Evolutionary conservation across 1,284 basidiomycete genomes (phyloP).

Genomic region (Pseudozyma hubeiensis): DNA sequence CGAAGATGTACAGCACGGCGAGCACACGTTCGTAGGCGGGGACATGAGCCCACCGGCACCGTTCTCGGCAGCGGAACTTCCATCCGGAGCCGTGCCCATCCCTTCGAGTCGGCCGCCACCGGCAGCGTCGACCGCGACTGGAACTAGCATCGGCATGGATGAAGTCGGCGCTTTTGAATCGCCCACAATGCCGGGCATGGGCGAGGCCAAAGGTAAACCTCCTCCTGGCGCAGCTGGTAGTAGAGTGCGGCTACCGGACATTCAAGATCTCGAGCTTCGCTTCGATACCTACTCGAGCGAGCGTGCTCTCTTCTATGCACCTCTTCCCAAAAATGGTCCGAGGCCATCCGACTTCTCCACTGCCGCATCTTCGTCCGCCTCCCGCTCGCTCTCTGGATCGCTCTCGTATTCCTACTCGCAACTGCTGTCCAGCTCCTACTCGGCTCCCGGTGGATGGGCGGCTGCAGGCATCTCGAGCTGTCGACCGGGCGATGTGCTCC

Average conservation of each 20-base stretch:
- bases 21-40: neutral
- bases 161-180: neutral
- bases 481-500: slow-evolving; percentile 39
- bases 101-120: slow-evolving; percentile 1
- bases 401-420: slow-evolving; percentile 43
- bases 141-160: neutral
- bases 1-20: neutral
- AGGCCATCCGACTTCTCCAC: slow-evolving; percentile 30
- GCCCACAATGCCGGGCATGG: neutral
- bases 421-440: slow-evolving; percentile 39
- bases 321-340: slow-evolving; percentile 35
- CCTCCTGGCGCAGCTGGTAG: slow-evolving; percentile 31
- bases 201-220: slow-evolving; percentile 3
- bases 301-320: slow-evolving; percentile 44
- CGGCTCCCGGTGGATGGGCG: slow-evolving; percentile 40
- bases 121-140: neutral
- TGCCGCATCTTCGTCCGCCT: slow-evolving; percentile 28
- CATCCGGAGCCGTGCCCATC: slow-evolving; percentile 12
- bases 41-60: slow-evolving; percentile 16
- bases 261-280: slow-evolving; percentile 42
- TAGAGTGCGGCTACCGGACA: slow-evolving; percentile 33
- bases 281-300: slow-evolving; percentile 37
- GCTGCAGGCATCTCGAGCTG: slow-evolving; percentile 41
- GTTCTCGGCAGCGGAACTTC: neutral
- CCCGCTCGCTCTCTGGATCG: slow-evolving; percentile 33